Evolutionary conservation across 2,329 filamentous ascomycete genomes (phyloP).

Genomic region (Thielaviopsis ethacetica): DNA sequence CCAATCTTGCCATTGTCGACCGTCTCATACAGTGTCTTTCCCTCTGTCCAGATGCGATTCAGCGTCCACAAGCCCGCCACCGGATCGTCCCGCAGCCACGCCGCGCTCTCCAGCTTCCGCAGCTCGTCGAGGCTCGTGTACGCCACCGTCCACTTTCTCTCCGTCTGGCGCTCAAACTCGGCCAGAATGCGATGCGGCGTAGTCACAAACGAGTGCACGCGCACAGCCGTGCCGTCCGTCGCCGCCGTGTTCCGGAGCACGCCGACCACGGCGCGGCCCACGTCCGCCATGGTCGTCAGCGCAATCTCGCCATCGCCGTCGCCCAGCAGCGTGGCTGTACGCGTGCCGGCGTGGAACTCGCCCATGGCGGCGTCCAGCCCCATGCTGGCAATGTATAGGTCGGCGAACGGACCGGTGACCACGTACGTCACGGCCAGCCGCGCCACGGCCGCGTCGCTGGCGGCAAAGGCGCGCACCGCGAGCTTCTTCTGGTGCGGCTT

Average conservation of each 20-base stretch:
- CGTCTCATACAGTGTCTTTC: no score
- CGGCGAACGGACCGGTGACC: slow-evolving; percentile 53
- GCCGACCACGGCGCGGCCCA: slow-evolving; percentile 48
- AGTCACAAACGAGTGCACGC: slow-evolving; percentile 55
- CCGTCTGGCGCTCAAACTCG: slow-evolving; percentile 16
- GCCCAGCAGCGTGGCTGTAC: slow-evolving; percentile 44
- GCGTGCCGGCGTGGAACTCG: slow-evolving; percentile 39
- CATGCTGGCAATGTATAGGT: slow-evolving; percentile 38
- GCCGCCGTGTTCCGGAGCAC: slow-evolving; percentile 39
- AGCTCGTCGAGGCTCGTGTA: no score
- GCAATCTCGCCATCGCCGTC: slow-evolving; percentile 45
- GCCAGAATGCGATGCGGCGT: slow-evolving; percentile 44
- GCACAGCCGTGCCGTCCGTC: slow-evolving; percentile 39
- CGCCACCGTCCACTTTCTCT: no score
- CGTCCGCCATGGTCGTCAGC: slow-evolving; percentile 56
- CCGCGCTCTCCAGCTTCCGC: no score
- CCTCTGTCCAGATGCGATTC: no score
- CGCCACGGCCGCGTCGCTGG: slow-evolving; percentile 26
- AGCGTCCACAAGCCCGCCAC: no score
- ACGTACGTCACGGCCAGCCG: slow-evolving; percentile 47
- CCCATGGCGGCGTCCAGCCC: slow-evolving; percentile 28
- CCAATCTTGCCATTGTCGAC: neutral
- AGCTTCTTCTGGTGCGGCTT: slow-evolving; percentile 55
- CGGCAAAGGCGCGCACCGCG: slow-evolving; percentile 45
- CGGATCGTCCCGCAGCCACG: no score